Percentiles rank a stretch among this genome's conserved stretches.
These are phyloP conservation scores for Leptographium galeiforme DNA, from an alignment of 2,329 filamentous ascomycete species.

Conservation along the genomic window DNA sequence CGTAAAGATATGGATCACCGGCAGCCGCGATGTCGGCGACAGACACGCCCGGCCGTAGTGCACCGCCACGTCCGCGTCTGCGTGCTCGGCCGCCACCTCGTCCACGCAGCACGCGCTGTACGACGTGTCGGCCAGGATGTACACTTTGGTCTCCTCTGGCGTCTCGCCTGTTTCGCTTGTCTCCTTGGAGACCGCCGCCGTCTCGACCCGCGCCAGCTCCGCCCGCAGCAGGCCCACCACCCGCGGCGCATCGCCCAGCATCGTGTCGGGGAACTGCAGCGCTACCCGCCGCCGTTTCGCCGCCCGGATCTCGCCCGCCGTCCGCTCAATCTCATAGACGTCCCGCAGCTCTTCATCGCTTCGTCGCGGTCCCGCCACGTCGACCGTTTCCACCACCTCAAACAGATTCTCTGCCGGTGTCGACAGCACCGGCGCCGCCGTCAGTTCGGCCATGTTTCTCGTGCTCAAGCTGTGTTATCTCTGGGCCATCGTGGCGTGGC, in stretches of 20 bases:
- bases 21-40: slow-evolving; percentile 74
- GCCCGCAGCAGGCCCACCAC: slow-evolving; percentile 52
- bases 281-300: slow-evolving; percentile 66
- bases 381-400: slow-evolving; percentile 32
- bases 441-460: slow-evolving; percentile 32
- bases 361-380: slow-evolving; percentile 18
- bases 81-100: slow-evolving; percentile 90
- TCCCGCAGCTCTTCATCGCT: slow-evolving; percentile 56
- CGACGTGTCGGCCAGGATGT: slow-evolving; percentile 86
- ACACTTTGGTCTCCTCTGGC: slow-evolving; percentile 35
- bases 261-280: slow-evolving; percentile 89
- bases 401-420: slow-evolving; percentile 48
- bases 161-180: slow-evolving; percentile 1
- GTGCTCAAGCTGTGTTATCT: neutral
- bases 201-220: slow-evolving; percentile 17
- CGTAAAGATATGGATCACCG: slow-evolving; percentile 87
- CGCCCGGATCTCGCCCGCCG: slow-evolving; percentile 58
- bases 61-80: slow-evolving; percentile 77
- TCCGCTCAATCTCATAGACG: slow-evolving; percentile 77
- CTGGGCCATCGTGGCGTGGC: neutral
- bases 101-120: slow-evolving; percentile 97
- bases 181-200: neutral
- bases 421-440: slow-evolving; percentile 45
- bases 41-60: slow-evolving; percentile 91
- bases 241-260: slow-evolving; percentile 74